Base-by-base conservation (phyloP, 2,329 filamentous ascomycete species). In the Aspergillus texensis region DNA sequence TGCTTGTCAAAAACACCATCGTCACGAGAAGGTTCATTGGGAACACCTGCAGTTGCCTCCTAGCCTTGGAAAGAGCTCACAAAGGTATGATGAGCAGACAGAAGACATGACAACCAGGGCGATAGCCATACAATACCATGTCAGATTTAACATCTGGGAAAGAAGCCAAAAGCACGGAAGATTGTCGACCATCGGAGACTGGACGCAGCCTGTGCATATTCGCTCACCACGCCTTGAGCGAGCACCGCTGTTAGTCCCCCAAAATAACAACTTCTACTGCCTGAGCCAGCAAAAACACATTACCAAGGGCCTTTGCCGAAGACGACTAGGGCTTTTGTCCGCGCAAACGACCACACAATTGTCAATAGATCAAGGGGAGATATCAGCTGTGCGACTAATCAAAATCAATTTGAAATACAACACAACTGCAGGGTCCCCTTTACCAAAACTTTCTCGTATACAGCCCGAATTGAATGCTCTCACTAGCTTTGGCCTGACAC, bases 41-140 rank as follows among this genome's bases (percentile, higher is more conserved):
- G 63, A 69, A 58, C 68, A 71, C 28, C 48, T 63, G 5, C 58
- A 60, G 14, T 61, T 69, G n/a, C 67, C 66, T 10, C 57, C 66
- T 11, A 69, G 63, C 41, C 39, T 70, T 4, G 56, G 64, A 30
- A 36, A 9, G 30, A n/a, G 43, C 9, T 50, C 4, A 19, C 30
- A 43, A 14, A 32, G 6, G 2, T 8, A 43, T n/a, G 26, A 63
- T 5, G 39, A 41, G 39, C 16, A 4, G 16, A 41, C 19, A 41
- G 39, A 41, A 41, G 61, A 62, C 16, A 65, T 69, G 66, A 43
- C 64, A 2, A 62, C 66, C 3, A 10, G 52, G 11, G 53, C 52
- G 28, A 39, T 57, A 1, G 45, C 58, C 9, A 56, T 69, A 4
- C 26, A 32, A 0, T 67, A 69, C n/a, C 26, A 57, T 4, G 62